Percentiles rank a stretch among this genome's conserved stretches.
phyloP scores from a whole-genome alignment of 2,329 filamentous ascomycete species.

The Periconia digitata region DNA sequence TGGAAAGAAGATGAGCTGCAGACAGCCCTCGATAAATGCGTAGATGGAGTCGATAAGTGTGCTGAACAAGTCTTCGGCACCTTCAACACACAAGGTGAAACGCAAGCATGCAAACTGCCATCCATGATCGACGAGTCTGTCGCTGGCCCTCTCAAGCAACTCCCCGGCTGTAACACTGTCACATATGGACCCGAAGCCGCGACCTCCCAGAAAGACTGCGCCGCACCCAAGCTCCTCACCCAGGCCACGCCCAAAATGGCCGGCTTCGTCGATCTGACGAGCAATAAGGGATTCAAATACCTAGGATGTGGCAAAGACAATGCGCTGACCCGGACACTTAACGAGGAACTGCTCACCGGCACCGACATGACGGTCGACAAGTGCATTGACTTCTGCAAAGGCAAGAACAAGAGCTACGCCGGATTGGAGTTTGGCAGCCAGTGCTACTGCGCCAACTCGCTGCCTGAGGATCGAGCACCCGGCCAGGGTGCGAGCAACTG shows the following conservation, averaged over 20 bases:
- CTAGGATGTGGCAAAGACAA: conserved; percentile 60
- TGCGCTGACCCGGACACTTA: conserved; percentile 32
- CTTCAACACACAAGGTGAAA: conserved; percentile 39
- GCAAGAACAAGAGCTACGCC: conserved; percentile 54
- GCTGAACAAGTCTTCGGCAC: conserved; percentile 47
- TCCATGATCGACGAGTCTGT: conserved; percentile 48
- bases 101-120: conserved; percentile 53
- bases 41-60: conserved; percentile 45
- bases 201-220: conserved; percentile 12
- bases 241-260: conserved; percentile 49
- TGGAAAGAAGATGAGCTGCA: conserved; percentile 69
- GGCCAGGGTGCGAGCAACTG: conserved; percentile 56
- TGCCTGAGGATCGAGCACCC: conserved; percentile 25
- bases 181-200: conserved; percentile 28
- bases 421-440: conserved; percentile 61
- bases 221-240: conserved; percentile 10
- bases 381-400: conserved; percentile 58
- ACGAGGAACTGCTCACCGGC: conserved; percentile 20
- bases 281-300: conserved; percentile 57
- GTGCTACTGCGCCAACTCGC: conserved; percentile 54
- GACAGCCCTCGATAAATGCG: conserved; percentile 67
- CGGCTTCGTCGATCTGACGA: conserved; percentile 48
- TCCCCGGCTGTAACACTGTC: conserved; percentile 61
- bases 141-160: conserved; percentile 49
- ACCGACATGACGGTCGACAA: conserved; percentile 56